phyloP scores from a whole-genome alignment of 176 grass and related monocot genomes.

The Carex parvula region DNA sequence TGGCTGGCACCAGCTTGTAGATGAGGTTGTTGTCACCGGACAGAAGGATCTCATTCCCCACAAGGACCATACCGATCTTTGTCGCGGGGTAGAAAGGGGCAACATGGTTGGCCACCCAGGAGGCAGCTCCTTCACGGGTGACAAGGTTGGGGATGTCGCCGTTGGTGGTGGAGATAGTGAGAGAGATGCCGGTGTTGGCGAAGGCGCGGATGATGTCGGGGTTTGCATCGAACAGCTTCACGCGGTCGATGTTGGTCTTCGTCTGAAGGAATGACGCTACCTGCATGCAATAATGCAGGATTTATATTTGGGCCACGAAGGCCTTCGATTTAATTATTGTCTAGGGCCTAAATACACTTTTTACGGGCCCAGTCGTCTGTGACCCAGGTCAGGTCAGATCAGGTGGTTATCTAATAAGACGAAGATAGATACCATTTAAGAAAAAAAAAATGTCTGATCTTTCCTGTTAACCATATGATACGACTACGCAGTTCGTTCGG shows the following conservation, averaged over 20 bases:
- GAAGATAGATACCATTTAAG: no score
- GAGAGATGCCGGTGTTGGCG: slow-evolving; percentile 54
- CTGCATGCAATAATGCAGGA: background rate
- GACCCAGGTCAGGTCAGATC: background rate
- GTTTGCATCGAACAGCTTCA: slow-evolving; percentile 83
- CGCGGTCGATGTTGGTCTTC: slow-evolving; percentile 61
- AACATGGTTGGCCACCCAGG: slow-evolving; percentile 62
- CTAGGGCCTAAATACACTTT: no score
- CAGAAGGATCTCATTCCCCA: slow-evolving; percentile 79
- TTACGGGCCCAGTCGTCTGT: background rate
- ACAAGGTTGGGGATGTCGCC: slow-evolving; percentile 58
- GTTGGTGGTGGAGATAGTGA: slow-evolving; percentile 66
- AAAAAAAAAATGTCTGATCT: no score
- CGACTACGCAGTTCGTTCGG: background rate
- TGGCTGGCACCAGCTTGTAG: slow-evolving; percentile 58
- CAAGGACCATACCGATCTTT: slow-evolving; percentile 53
- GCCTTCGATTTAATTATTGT: no score
- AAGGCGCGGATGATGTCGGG: slow-evolving; percentile 68
- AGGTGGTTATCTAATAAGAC: background rate
- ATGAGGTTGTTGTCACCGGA: slow-evolving; percentile 56
- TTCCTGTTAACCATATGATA: background rate
- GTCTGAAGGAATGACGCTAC: slow-evolving; percentile 56
- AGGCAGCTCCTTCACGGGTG: slow-evolving; percentile 40
- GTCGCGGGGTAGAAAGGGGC: slow-evolving; percentile 63
- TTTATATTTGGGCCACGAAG: background rate